Evolutionary conservation across 2,329 filamentous ascomycete species (phyloP).

Genomic region (Ascomycota sp.): DNA sequence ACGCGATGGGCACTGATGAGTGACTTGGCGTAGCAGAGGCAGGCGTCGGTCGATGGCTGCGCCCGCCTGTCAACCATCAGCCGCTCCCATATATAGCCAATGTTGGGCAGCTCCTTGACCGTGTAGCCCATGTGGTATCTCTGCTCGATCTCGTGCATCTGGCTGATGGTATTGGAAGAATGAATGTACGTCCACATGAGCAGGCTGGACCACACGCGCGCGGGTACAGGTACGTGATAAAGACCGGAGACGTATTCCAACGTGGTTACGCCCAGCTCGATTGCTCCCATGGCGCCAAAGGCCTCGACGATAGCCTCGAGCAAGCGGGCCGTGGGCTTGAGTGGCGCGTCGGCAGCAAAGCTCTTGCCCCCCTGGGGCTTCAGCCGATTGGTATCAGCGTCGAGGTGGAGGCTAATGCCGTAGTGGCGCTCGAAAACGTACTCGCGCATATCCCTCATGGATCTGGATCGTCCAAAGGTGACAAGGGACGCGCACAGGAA

Average conservation of each 20-base stretch:
- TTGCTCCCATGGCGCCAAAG: slow-evolving; percentile 45
- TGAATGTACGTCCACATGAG: slow-evolving; percentile 47
- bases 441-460: slow-evolving; percentile 11
- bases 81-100: slow-evolving; percentile 32
- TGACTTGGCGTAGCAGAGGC: slow-evolving; percentile 21
- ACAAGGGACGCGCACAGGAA: slow-evolving; percentile 20
- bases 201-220: slow-evolving; percentile 42
- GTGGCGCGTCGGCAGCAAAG: slow-evolving; percentile 26
- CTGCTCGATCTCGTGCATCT: slow-evolving; percentile 11
- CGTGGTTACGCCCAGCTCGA: slow-evolving; percentile 35
- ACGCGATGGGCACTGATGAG: slow-evolving; percentile 12
- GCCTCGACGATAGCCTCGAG: slow-evolving; percentile 47
- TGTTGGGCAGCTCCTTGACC: slow-evolving; percentile 8
- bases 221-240: slow-evolving; percentile 36
- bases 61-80: slow-evolving; percentile 37
- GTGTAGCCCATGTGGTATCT: background rate
- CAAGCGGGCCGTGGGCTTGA: slow-evolving; percentile 36
- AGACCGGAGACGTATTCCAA: slow-evolving; percentile 40
- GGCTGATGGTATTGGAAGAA: slow-evolving; percentile 15
- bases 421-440: slow-evolving; percentile 14
- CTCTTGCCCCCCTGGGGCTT: slow-evolving; percentile 13
- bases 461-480: slow-evolving; percentile 19
- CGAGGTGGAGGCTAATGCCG: slow-evolving; percentile 7
- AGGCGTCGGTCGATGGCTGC: slow-evolving; percentile 36
- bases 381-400: slow-evolving; percentile 5